Evolutionary conservation across 768 basidiomycete genomes (phyloP).

Genomic region (Crepidotus variabilis): DNA sequence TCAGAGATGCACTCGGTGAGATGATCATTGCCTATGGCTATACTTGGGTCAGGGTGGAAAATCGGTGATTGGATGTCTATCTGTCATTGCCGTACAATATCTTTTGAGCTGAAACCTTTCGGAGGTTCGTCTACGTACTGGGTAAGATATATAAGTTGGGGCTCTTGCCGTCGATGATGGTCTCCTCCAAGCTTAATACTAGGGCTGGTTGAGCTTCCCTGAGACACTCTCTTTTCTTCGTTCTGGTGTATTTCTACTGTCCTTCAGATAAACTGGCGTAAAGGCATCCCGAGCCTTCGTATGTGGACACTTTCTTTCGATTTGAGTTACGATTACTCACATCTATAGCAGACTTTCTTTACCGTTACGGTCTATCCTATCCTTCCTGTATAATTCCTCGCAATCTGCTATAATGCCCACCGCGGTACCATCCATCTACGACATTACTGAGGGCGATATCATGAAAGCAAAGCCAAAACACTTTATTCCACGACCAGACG

Average conservation of each 20-base stretch:
- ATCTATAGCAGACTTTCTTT: neutral
- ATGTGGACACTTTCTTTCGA: neutral
- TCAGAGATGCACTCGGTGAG: neutral
- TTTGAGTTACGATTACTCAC: neutral
- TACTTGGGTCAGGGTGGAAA: neutral
- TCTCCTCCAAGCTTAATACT: neutral
- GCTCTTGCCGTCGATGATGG: neutral
- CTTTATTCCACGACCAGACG: slow-evolving; percentile 21
- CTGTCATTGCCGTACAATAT: neutral
- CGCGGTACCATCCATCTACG: slow-evolving; percentile 3
- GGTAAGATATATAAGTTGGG: neutral
- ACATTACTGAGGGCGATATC: slow-evolving; percentile 18
- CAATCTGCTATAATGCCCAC: slow-evolving; percentile 14
- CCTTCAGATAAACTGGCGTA: neutral
- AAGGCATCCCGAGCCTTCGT: neutral
- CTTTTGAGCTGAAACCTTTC: neutral
- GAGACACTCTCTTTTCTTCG: neutral
- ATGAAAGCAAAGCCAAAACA: slow-evolving; percentile 25
- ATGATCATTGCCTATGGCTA: neutral
- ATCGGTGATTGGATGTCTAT: neutral
- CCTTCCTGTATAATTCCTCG: neutral
- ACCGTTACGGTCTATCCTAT: neutral
- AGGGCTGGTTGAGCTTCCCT: neutral
- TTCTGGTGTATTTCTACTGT: neutral
- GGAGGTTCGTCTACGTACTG: neutral